Percentiles rank a stretch among this genome's conserved stretches.
Evolutionary conservation across 2,329 filamentous ascomycete species (phyloP).

Genomic region (Macrophomina tecta): DNA sequence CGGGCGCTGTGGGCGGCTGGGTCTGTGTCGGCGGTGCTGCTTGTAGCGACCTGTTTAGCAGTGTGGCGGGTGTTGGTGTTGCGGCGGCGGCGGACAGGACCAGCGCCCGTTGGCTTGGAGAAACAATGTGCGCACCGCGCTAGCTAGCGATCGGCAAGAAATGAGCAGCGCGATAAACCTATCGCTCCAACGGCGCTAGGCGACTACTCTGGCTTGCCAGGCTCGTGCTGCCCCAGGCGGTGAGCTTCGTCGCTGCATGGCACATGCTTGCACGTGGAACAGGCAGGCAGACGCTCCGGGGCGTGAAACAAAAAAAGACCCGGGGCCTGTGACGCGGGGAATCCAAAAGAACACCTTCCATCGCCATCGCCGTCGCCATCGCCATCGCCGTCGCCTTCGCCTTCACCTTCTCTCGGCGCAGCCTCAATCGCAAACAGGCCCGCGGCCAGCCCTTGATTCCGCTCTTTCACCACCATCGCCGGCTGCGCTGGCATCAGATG

Average conservation of each 20-base stretch:
- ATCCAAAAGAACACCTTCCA: not conserved
- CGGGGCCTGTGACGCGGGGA: not conserved
- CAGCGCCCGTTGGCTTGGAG: not conserved
- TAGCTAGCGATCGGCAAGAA: slow-evolving; percentile 7
- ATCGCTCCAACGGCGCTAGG: not conserved
- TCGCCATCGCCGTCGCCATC: not conserved
- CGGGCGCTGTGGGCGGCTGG: slow-evolving; percentile 2
- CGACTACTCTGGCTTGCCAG: not conserved
- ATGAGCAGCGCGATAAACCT: slow-evolving; percentile 4
- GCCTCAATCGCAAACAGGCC: slow-evolving; percentile 11
- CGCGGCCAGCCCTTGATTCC: slow-evolving; percentile 8
- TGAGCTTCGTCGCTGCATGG: not conserved
- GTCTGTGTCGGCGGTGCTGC: not conserved
- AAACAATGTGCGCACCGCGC: not conserved
- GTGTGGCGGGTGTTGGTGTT: slow-evolving; percentile 12
- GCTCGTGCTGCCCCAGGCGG: not conserved
- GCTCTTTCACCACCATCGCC: slow-evolving; percentile 1
- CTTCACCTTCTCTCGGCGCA: not conserved
- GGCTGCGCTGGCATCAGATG: slow-evolving; percentile 7
- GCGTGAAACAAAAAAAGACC: not conserved
- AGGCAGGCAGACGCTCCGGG: not conserved
- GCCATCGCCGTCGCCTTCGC: not conserved
- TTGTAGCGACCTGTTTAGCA: not conserved
- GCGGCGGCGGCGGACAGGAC: not conserved
- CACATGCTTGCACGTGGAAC: not conserved